phyloP scores from a whole-genome alignment of 1,284 basidiomycete species.

The Cerrena zonata region DNA sequence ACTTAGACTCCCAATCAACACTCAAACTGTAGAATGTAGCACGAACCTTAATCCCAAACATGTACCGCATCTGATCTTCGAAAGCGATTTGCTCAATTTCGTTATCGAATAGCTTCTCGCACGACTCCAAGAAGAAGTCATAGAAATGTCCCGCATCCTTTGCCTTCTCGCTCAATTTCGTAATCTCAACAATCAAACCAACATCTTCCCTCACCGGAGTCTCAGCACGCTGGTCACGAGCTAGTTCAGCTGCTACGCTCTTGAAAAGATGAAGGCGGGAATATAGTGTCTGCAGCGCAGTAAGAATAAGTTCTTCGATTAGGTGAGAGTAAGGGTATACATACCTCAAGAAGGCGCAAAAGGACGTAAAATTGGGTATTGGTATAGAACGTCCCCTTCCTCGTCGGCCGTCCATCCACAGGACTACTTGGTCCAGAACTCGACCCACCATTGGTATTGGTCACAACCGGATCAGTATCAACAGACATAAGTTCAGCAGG shows the following conservation, averaged over 20 bases:
- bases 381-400: conserved; percentile 68
- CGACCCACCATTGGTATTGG: conserved; percentile 1
- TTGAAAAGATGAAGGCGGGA: conserved; percentile 84
- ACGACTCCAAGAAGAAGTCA: conserved; percentile 63
- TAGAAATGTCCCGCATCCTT: conserved; percentile 79
- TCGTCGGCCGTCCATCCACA: conserved; percentile 25
- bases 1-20: not conserved
- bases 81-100: conserved; percentile 87
- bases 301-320: not conserved
- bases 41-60: conserved; percentile 89
- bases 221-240: conserved; percentile 64
- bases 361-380: conserved; percentile 94
- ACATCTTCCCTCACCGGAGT: conserved; percentile 47
- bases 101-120: conserved; percentile 88
- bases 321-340: conserved; percentile 36
- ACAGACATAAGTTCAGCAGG: conserved; percentile 28
- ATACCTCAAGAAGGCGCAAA: conserved; percentile 82
- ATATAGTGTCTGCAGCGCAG: conserved; percentile 70
- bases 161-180: conserved; percentile 41
- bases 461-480: conserved; percentile 20
- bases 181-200: conserved; percentile 47
- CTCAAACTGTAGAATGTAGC: conserved; percentile 1
- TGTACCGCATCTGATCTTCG: conserved; percentile 93
- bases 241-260: conserved; percentile 64
- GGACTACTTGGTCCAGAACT: conserved; percentile 9